A percentile compares a stretch with the other conserved stretches of the same genome.
Evolutionary conservation across 176 grass and related monocot species (phyloP).

Genomic region (Secale cereale): DNA sequence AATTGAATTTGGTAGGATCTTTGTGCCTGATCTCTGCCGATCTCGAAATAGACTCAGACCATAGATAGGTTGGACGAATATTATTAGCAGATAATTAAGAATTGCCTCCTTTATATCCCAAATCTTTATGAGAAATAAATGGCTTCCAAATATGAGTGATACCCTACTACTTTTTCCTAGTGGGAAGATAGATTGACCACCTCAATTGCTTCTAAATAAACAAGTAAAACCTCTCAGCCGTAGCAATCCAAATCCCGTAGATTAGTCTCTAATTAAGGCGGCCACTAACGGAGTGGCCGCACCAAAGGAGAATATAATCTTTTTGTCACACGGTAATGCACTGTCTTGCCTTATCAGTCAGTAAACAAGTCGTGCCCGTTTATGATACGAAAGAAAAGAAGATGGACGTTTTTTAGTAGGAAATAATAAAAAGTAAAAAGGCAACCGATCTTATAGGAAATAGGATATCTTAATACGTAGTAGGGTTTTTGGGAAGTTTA

Average conservation of each 20-base stretch:
- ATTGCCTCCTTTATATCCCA: conserved; percentile 5
- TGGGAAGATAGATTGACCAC: conserved; percentile 16
- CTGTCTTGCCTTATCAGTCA: neutral
- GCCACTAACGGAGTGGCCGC: neutral
- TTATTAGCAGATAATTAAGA: conserved; percentile 12
- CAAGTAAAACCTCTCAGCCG: neutral
- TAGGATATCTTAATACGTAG: too few species aligned
- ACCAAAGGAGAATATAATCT: neutral
- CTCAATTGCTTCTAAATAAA: conserved; percentile 20
- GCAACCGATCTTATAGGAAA: neutral
- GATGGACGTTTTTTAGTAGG: neutral
- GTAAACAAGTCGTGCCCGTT: neutral
- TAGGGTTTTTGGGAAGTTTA: neutral
- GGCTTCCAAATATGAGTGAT: neutral
- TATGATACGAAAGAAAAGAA: too few species aligned
- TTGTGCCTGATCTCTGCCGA: neutral
- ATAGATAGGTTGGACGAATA: neutral
- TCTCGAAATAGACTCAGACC: neutral
- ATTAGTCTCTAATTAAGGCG: neutral
- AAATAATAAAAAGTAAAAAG: neutral
- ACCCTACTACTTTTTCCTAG: neutral
- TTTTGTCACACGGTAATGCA: neutral
- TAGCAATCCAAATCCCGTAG: neutral
- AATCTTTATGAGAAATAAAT: neutral
- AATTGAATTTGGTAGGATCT: neutral